Evolutionary conservation across 1,284 basidiomycete species (phyloP).

Genomic region (Coriolopsis trogii): DNA sequence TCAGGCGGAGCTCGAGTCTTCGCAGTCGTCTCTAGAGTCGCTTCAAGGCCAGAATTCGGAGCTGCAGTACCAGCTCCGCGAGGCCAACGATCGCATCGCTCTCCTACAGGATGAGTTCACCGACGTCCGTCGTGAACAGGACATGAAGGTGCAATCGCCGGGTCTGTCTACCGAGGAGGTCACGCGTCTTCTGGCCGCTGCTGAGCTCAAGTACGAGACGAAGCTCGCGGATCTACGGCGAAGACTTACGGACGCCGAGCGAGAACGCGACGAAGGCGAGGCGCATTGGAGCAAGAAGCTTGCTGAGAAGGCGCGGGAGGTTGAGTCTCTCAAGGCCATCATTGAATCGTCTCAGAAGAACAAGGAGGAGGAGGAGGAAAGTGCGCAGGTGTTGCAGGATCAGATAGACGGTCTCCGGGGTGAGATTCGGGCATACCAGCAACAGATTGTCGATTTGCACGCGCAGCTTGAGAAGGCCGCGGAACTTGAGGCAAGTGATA

Average conservation of each 20-base stretch:
- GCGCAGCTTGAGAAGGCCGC: slow-evolving; percentile 51
- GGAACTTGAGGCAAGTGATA: slow-evolving; percentile 58
- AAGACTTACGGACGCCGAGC: slow-evolving; percentile 60
- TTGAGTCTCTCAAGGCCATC: slow-evolving; percentile 68
- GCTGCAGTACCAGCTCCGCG: slow-evolving; percentile 83
- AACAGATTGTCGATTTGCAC: slow-evolving; percentile 51
- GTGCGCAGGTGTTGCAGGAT: slow-evolving; percentile 53
- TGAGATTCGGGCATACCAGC: slow-evolving; percentile 49
- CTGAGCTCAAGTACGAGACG: slow-evolving; percentile 77
- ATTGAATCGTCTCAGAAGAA: slow-evolving; percentile 60
- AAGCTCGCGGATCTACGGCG: slow-evolving; percentile 72
- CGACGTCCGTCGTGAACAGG: slow-evolving; percentile 64
- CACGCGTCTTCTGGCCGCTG: slow-evolving; percentile 73
- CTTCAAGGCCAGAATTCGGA: slow-evolving; percentile 81
- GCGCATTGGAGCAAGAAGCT: slow-evolving; percentile 84
- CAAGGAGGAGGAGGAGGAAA: slow-evolving; percentile 61
- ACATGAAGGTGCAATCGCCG: slow-evolving; percentile 46
- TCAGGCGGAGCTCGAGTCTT: slow-evolving; percentile 86
- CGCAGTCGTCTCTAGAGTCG: slow-evolving; percentile 71
- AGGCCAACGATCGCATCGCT: slow-evolving; percentile 70
- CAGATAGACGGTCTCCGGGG: slow-evolving; percentile 57
- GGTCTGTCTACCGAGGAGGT: slow-evolving; percentile 68
- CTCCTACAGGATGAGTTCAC: slow-evolving; percentile 75
- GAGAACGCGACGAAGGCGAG: slow-evolving; percentile 79
- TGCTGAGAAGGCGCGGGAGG: slow-evolving; percentile 73